phyloP scores from a whole-genome alignment of 805 yeast species.

The Yarrowia deformans region DNA sequence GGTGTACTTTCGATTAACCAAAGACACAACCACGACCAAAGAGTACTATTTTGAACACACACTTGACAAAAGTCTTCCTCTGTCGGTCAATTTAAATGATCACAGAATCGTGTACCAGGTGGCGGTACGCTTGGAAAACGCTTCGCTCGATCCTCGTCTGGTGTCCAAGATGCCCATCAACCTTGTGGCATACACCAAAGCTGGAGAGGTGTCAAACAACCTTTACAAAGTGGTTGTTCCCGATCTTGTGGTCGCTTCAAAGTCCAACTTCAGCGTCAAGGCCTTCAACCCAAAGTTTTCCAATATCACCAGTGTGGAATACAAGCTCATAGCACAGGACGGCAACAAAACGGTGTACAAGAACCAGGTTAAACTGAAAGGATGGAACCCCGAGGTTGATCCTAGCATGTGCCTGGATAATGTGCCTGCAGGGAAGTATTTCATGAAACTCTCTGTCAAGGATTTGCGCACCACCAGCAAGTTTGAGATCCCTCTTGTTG shows the following conservation, averaged over 20 bases:
- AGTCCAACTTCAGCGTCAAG: slow-evolving; percentile 9
- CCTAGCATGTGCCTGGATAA: neutral
- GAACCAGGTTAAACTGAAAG: slow-evolving; percentile 9
- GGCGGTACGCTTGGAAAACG: neutral
- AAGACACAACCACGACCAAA: neutral
- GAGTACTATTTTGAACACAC: neutral
- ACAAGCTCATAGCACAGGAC: neutral
- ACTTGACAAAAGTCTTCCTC: neutral
- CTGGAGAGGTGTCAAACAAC: slow-evolving; percentile 1
- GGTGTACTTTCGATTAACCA: neutral
- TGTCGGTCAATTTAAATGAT: neutral
- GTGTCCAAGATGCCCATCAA: neutral
- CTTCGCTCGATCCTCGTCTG: neutral
- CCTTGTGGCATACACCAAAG: neutral
- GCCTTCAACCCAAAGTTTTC: slow-evolving; percentile 15
- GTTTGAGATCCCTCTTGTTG: slow-evolving; percentile 3
- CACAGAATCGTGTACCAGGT: slow-evolving; percentile 6
- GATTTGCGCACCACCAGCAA: slow-evolving; percentile 16
- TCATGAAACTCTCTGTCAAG: neutral
- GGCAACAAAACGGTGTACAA: slow-evolving; percentile 1
- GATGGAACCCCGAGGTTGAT: slow-evolving; percentile 6
- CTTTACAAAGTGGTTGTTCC: neutral
- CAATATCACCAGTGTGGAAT: slow-evolving; percentile 14
- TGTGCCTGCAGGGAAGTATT: neutral
- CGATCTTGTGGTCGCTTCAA: neutral